A percentile compares a stretch with the other conserved stretches of the same genome.
Evolutionary conservation across 768 basidiomycete genomes (phyloP).

Genomic region (Rhizopogon vesiculosus): DNA sequence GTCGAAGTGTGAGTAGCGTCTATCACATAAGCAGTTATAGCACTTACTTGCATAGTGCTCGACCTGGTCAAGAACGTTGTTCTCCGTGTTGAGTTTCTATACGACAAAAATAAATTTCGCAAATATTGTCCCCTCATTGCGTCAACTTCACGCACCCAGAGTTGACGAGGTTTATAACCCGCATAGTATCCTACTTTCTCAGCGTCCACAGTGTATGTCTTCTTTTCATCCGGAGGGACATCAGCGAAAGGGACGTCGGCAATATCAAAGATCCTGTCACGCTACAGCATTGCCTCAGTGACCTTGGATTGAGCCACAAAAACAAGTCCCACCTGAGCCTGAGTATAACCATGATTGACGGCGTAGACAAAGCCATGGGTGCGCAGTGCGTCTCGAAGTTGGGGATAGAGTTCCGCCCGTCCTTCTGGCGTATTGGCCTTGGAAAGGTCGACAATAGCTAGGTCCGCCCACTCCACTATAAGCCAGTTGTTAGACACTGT

Average conservation of each 20-base stretch:
- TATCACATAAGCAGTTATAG: not conserved
- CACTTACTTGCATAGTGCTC: conserved; percentile 27
- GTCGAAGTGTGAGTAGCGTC: not conserved
- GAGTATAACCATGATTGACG: conserved; percentile 41
- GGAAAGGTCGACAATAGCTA: conserved; percentile 29
- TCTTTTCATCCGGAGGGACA: conserved; percentile 34
- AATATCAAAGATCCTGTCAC: conserved; percentile 37
- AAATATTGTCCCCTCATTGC: no score
- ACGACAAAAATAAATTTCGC: not conserved
- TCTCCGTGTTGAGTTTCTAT: conserved; percentile 28
- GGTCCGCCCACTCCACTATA: conserved; percentile 32
- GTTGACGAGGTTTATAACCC: conserved; percentile 51
- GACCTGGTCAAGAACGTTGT: conserved; percentile 29
- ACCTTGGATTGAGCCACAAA: not conserved
- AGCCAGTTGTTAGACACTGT: not conserved
- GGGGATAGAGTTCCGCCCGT: conserved; percentile 22
- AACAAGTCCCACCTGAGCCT: conserved; percentile 28
- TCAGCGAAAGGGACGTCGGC: conserved; percentile 34
- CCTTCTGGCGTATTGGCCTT: conserved; percentile 27
- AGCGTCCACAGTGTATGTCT: conserved; percentile 30
- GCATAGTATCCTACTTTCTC: conserved; percentile 43
- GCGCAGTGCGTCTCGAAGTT: conserved; percentile 28
- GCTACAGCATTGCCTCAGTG: conserved; percentile 18
- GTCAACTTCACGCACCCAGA: conserved; percentile 37
- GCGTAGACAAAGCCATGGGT: conserved; percentile 42